A percentile compares a stretch with the other conserved stretches of the same genome.
Evolutionary conservation across 2,329 filamentous ascomycete species (phyloP).

Genomic region (Elsinoe australis): DNA sequence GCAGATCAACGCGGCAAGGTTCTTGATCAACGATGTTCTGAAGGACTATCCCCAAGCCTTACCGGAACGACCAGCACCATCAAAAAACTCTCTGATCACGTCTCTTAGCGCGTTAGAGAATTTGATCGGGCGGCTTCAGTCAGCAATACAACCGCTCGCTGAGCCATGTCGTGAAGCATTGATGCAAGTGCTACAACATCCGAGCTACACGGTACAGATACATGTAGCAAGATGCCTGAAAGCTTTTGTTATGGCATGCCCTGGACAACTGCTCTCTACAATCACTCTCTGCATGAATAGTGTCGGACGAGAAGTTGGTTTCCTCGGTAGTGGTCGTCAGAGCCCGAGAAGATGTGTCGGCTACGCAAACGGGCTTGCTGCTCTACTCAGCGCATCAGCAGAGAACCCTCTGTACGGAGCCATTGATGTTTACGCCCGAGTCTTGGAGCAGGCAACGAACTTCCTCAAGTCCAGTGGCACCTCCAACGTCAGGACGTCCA

Average conservation of each 20-base stretch:
- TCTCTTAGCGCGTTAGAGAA: conserved; percentile 72
- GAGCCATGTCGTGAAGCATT: conserved; percentile 80
- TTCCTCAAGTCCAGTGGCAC: conserved; percentile 87
- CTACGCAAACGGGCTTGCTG: conserved; percentile 84
- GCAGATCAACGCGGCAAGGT: conserved; percentile 72
- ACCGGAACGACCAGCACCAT: conserved; percentile 79
- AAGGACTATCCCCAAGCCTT: conserved; percentile 91
- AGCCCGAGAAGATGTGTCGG: conserved; percentile 79
- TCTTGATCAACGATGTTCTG: conserved; percentile 76
- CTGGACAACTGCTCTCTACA: conserved; percentile 82
- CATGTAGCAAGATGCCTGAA: conserved; percentile 81
- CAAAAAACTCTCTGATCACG: conserved; percentile 74
- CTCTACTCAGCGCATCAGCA: conserved; percentile 82
- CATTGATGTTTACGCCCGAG: conserved; percentile 86
- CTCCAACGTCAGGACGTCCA: conserved; percentile 81
- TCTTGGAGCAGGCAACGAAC: conserved; percentile 83
- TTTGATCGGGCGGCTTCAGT: conserved; percentile 71
- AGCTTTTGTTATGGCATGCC: conserved; percentile 79
- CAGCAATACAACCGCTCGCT: conserved; percentile 69
- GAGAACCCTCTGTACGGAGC: conserved; percentile 86
- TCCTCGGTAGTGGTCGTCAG: conserved; percentile 66
- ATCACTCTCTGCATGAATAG: conserved; percentile 97
- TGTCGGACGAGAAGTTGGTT: conserved; percentile 73
- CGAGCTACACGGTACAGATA: conserved; percentile 92
- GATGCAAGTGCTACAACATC: conserved; percentile 84